phyloP scores from a whole-genome alignment of 352 stramenopile species.

The Pilasporangium apinafurcum region DNA sequence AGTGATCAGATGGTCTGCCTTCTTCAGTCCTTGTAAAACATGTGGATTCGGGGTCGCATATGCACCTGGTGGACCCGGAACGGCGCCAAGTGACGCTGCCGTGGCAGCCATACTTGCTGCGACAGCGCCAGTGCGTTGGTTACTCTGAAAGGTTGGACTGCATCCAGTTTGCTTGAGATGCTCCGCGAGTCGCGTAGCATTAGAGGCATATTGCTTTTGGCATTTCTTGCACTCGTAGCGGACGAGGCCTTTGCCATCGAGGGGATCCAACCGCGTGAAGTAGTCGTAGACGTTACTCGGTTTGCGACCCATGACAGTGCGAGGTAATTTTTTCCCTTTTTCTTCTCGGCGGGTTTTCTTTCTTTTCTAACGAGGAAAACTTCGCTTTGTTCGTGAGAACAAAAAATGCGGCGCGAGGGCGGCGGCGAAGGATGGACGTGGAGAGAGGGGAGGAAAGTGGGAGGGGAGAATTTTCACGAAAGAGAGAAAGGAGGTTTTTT shows the following conservation, averaged over 20 bases:
- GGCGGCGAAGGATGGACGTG: too few species aligned
- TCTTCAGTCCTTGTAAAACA: constrained; percentile 34
- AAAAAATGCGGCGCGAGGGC: too few species aligned
- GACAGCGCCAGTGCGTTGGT: constrained; percentile 39
- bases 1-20: constrained; percentile 46
- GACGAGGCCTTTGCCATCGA: constrained; percentile 63
- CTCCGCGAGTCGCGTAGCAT: constrained; percentile 74
- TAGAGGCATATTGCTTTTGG: constrained; percentile 82
- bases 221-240: constrained; percentile 87
- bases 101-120: constrained; percentile 13
- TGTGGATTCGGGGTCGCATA: constrained; percentile 22
- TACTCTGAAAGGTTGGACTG: constrained; percentile 71
- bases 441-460: too few species aligned
- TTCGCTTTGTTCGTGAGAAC: too few species aligned
- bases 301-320: constrained; percentile 72
- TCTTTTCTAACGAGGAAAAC: background rate
- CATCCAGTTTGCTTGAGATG: constrained; percentile 72
- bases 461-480: too few species aligned
- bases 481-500: too few species aligned
- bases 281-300: constrained; percentile 86
- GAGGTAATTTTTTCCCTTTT: constrained; percentile 1
- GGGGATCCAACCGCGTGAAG: constrained; percentile 67
- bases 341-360: constrained; percentile 4
- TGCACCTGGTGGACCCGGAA: constrained; percentile 17
- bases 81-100: constrained; percentile 16